Conservation (phyloP, 2,329 filamentous ascomycete genomes). For the Curvularia spicifera region DNA sequence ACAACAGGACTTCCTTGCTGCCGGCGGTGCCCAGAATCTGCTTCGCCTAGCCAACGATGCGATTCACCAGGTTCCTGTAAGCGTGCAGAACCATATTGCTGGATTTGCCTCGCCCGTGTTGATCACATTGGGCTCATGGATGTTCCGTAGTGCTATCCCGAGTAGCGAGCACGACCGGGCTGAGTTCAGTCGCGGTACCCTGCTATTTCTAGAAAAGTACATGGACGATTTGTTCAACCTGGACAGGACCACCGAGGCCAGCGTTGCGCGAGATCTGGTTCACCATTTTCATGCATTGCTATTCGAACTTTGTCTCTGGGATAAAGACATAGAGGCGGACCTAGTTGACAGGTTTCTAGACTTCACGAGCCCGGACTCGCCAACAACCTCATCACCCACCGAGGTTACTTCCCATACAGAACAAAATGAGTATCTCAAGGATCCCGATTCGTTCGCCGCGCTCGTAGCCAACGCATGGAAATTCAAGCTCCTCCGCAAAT, state of each 20-base stretch:
- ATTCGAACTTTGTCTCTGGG: constrained; percentile 37
- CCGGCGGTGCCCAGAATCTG: constrained; percentile 36
- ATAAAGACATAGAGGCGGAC: constrained; percentile 30
- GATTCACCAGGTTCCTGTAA: constrained; percentile 27
- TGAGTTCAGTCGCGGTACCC: constrained; percentile 28
- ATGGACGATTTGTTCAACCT: constrained; percentile 38
- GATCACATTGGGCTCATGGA: constrained; percentile 30
- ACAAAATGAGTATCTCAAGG: constrained; percentile 27
- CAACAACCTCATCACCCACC: constrained; percentile 21
- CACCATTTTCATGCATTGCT: constrained; percentile 29
- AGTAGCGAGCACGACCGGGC: constrained; percentile 20
- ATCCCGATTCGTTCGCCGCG: constrained; percentile 52
- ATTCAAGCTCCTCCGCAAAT: constrained; percentile 70
- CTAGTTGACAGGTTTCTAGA: constrained; percentile 37
- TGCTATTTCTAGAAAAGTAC: constrained; percentile 40
- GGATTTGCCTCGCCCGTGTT: constrained; percentile 27
- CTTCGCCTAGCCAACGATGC: constrained; percentile 30
- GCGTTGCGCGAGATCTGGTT: constrained; percentile 36
- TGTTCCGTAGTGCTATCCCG: constrained; percentile 21
- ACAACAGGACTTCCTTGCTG: constrained; percentile 32
- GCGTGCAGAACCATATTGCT: constrained; percentile 29
- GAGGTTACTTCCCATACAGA: constrained; percentile 6
- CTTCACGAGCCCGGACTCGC: constrained; percentile 32
- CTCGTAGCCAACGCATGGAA: constrained; percentile 70
- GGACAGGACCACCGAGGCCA: constrained; percentile 36